Evolutionary conservation across 2,329 filamentous ascomycete genomes (phyloP).

Genomic region (Colletotrichum viniferum): DNA sequence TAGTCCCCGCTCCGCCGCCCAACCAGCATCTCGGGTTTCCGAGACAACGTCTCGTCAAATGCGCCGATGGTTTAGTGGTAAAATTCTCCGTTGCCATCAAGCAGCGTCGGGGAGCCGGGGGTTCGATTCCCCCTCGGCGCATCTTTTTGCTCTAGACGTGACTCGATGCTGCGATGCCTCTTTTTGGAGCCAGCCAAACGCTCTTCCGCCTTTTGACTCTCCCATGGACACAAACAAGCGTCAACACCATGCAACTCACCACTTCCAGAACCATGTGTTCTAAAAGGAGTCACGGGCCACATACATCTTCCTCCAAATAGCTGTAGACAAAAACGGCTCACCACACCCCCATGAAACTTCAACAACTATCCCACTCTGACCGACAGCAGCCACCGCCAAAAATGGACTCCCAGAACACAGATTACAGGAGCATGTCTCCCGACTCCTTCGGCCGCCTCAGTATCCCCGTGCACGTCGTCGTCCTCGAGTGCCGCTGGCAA

Average conservation of each 20-base stretch:
- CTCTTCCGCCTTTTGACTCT: not conserved
- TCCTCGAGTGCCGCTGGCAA: not conserved
- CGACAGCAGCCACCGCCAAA: not conserved
- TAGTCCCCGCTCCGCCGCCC: not conserved
- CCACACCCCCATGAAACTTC: not conserved
- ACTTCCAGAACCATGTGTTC: not conserved
- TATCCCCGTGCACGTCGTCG: not conserved
- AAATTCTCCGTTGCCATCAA: constrained; percentile 5
- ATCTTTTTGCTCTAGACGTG: not conserved
- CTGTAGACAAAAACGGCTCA: not conserved
- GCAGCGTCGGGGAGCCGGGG: constrained; percentile 7
- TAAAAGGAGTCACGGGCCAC: not conserved
- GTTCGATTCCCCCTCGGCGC: constrained; percentile 8
- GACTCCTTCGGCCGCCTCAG: not conserved
- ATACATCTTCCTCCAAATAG: not conserved
- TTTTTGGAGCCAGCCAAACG: not conserved
- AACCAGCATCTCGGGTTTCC: not conserved
- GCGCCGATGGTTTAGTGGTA: constrained; percentile 9
- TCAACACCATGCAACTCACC: not conserved
- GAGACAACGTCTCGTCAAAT: not conserved
- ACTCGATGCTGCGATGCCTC: not conserved
- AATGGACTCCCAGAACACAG: not conserved
- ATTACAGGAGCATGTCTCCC: not conserved
- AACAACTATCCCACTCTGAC: not conserved
- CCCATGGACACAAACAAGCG: not conserved